Base-by-base conservation (phyloP, 1,284 basidiomycete species). In the Austroboletus novae-zelandiae region DNA sequence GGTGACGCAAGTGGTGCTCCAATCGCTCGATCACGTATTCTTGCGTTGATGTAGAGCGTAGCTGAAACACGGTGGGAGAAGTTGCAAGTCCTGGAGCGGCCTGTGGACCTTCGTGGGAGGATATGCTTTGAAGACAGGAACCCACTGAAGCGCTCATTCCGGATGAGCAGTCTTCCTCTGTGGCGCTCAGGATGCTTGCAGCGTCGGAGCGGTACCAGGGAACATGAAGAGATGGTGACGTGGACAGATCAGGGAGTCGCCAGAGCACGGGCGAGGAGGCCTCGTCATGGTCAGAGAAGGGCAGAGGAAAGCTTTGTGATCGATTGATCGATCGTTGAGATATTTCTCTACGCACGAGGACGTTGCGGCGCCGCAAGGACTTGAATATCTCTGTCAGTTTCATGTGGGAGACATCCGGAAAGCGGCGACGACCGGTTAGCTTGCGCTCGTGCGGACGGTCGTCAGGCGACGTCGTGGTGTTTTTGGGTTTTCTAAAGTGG, bases 321-420 rank as follows among this genome's bases (percentile, higher is more conserved):
- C 25, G 51, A 25, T 9, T 10, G 7, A 7, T 39, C 4, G 46
- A 40, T n/a, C 40, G 52, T 31, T 10, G 50, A 27, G 51, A 40
- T 43, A 41, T 23, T 3, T 51, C 35, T 41, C 40, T 48, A 30
- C 41, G 53, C 37, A 59, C 37, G 46, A 32, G 15, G 34, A 35
- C 34, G 18, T 52, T 49, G 14, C 50, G 44, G 23, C 34, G 48
- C 23, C 65, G 56, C 39, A 65, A 39, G 30, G 61, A 64, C 43
- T 64, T 62, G 61, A 67, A 50, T 32, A 68, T 41, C 13, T 60
- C 50, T 4, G 41, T 43, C n/a, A 67, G 43, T 53, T 64, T 64
- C 11, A 53, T 50, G 29, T 47, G 52, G 4, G 66, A 50, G 20
- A 54, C 44, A 20, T 64, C 62, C 11, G 48, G 48, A 43, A 62